Percentiles rank a stretch among this genome's conserved stretches.
Conservation (phyloP, 2,329 filamentous ascomycete genomes). For the Sclerotinia spermophila region DNA sequence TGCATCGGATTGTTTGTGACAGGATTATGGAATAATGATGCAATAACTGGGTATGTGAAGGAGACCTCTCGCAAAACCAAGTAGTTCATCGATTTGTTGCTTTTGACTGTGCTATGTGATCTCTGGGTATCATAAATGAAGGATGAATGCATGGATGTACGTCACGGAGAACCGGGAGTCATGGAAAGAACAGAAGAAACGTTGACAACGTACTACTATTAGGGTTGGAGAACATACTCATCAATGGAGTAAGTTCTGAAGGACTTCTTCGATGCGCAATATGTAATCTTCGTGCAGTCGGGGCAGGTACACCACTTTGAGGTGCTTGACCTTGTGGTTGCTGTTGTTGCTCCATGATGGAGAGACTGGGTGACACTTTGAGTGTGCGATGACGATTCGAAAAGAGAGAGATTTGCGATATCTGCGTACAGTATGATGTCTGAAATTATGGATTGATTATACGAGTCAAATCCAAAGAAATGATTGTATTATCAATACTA, state of each 20-base stretch:
- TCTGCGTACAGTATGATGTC: not conserved
- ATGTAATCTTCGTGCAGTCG: slow-evolving; percentile 84
- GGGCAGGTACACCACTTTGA: slow-evolving; percentile 62
- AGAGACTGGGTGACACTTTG: slow-evolving; percentile 43
- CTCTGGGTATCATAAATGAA: not conserved
- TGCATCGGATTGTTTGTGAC: not conserved
- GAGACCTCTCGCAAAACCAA: slow-evolving; percentile 8
- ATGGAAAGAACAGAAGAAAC: slow-evolving; percentile 14
- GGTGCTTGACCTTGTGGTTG: slow-evolving; percentile 27
- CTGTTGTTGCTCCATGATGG: slow-evolving; percentile 44
- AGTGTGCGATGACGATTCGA: slow-evolving; percentile 40
- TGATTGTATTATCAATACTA: not conserved
- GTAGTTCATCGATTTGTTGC: not conserved
- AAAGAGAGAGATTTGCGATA: not conserved
- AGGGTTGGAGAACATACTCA: slow-evolving; percentile 74
- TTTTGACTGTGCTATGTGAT: not conserved
- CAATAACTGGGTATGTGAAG: slow-evolving; percentile 21
- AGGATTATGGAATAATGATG: not conserved
- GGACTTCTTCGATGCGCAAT: slow-evolving; percentile 96
- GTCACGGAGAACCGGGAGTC: slow-evolving; percentile 17
- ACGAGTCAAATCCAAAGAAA: not conserved
- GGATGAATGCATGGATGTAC: slow-evolving; percentile 32
- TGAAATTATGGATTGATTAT: not conserved
- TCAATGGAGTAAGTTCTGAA: slow-evolving; percentile 92
- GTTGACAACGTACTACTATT: slow-evolving; percentile 55